phyloP scores from a whole-genome alignment of 2,329 filamentous ascomycete genomes.

The Metarhizium rileyi region DNA sequence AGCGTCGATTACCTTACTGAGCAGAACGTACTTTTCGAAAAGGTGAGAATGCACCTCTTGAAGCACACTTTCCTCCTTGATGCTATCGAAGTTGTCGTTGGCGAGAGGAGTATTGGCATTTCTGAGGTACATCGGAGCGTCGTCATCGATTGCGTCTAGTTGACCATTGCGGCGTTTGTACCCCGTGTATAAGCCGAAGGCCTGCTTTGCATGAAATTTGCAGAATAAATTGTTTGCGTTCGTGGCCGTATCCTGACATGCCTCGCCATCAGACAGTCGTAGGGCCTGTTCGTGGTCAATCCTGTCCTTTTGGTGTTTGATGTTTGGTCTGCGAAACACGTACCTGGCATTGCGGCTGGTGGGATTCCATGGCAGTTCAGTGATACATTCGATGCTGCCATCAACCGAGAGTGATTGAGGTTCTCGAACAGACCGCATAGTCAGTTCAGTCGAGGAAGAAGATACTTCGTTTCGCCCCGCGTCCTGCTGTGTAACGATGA shows the following conservation, averaged over 20 bases:
- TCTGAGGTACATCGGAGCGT: constrained; percentile 10
- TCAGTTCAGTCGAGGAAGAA: neutral
- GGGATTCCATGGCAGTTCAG: neutral
- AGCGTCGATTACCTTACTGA: constrained; percentile 16
- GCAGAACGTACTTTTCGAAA: constrained; percentile 13
- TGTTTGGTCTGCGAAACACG: neutral
- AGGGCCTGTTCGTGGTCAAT: neutral
- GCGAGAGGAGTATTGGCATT: constrained; percentile 9
- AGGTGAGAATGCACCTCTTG: constrained; percentile 13
- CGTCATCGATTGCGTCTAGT: constrained; percentile 12
- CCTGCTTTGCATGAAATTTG: constrained; percentile 15
- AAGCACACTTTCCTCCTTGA: constrained; percentile 8
- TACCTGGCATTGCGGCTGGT: neutral
- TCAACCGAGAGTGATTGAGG: neutral
- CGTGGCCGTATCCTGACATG: constrained; percentile 45
- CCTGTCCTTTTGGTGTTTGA: neutral
- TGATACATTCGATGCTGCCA: neutral
- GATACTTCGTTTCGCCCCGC: neutral
- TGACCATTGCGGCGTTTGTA: constrained; percentile 18
- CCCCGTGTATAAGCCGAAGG: constrained; percentile 14
- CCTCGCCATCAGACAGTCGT: constrained; percentile 34
- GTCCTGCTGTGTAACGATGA: neutral
- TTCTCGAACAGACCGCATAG: too few relatives aligned
- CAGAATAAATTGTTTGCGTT: constrained; percentile 17
- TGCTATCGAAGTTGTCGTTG: constrained; percentile 13